These are phyloP conservation scores for Lentinula lateritia DNA, from an alignment of 768 basidiomycete species.

Conservation along the genomic window DNA sequence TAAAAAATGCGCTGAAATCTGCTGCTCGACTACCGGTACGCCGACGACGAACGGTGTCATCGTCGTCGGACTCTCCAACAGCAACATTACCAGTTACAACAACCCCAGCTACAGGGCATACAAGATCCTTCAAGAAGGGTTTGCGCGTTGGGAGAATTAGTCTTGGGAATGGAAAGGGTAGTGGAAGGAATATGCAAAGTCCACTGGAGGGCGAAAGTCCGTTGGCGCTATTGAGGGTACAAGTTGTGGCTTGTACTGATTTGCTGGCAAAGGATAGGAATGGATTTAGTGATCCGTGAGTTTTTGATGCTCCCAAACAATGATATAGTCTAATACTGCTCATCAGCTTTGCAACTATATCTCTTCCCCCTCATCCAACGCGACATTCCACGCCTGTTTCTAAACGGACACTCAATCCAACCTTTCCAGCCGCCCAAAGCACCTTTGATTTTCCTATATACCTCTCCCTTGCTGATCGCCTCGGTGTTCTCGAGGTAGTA, in stretches of 20 bases:
- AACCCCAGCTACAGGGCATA: neutral
- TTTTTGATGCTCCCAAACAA: slow-evolving; percentile 10
- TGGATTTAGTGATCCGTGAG: slow-evolving; percentile 76
- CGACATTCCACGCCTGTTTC: slow-evolving; percentile 69
- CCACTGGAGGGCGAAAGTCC: slow-evolving; percentile 62
- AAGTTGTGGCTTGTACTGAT: slow-evolving; percentile 59
- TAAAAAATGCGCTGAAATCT: slow-evolving; percentile 4
- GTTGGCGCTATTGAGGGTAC: slow-evolving; percentile 60
- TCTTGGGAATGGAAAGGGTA: neutral
- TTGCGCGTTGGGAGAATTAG: neutral
- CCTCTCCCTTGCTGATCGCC: slow-evolving; percentile 63
- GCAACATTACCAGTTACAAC: neutral
- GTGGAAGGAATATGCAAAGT: slow-evolving; percentile 15
- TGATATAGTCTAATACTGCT: neutral
- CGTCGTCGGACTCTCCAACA: neutral
- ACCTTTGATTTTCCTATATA: slow-evolving; percentile 91
- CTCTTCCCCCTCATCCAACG: slow-evolving; percentile 42
- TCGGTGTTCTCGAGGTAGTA: slow-evolving; percentile 77
- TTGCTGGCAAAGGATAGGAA: slow-evolving; percentile 61
- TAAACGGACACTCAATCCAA: slow-evolving; percentile 68
- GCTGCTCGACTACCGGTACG: neutral
- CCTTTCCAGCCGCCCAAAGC: slow-evolving; percentile 59
- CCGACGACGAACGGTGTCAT: neutral
- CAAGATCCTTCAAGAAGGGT: neutral
- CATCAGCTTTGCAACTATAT: slow-evolving; percentile 61